Conservation (phyloP, 2,329 filamentous ascomycete genomes). For the Fusarium aywerte region DNA sequence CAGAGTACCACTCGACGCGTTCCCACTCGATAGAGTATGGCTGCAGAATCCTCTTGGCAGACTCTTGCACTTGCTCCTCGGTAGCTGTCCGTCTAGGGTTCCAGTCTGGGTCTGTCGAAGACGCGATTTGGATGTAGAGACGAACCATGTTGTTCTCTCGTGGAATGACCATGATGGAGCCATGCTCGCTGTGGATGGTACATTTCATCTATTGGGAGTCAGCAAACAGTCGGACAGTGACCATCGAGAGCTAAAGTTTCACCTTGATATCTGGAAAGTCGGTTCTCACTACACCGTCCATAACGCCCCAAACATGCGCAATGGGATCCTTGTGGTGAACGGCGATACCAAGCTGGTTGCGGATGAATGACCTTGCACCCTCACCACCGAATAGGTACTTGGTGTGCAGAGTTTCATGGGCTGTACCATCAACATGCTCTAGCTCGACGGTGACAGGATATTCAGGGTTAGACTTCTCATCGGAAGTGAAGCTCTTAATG, state of each 20-base stretch:
- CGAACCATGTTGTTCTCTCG: conserved; percentile 75
- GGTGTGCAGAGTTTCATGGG: conserved; percentile 72
- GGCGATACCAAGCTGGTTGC: conserved; percentile 73
- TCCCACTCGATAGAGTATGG: conserved; percentile 77
- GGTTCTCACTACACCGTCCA: conserved; percentile 77
- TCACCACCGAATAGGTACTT: conserved; percentile 80
- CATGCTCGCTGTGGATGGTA: conserved; percentile 77
- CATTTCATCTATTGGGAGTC: conserved; percentile 72
- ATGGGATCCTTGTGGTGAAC: conserved; percentile 78
- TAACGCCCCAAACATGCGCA: conserved; percentile 79
- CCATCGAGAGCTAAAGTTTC: conserved; percentile 17
- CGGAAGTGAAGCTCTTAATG: conserved; percentile 69
- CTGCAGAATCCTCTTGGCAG: conserved; percentile 71
- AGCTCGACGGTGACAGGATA: conserved; percentile 86
- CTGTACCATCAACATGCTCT: conserved; percentile 78
- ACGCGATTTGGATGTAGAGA: conserved; percentile 75
- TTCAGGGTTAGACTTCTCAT: conserved; percentile 64
- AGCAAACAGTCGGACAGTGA: conserved; percentile 46
- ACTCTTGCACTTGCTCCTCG: conserved; percentile 70
- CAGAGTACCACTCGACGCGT: conserved; percentile 77
- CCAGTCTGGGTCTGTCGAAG: conserved; percentile 70
- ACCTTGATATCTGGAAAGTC: conserved; percentile 83
- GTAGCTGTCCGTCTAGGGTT: conserved; percentile 72
- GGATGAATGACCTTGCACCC: conserved; percentile 73
- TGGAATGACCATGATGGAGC: conserved; percentile 84